Evolutionary conservation across 805 yeast genomes (phyloP), one percentile per base, ranked within the genome.

Genomic region (Wickerhamomyces xylosicus): DNA sequence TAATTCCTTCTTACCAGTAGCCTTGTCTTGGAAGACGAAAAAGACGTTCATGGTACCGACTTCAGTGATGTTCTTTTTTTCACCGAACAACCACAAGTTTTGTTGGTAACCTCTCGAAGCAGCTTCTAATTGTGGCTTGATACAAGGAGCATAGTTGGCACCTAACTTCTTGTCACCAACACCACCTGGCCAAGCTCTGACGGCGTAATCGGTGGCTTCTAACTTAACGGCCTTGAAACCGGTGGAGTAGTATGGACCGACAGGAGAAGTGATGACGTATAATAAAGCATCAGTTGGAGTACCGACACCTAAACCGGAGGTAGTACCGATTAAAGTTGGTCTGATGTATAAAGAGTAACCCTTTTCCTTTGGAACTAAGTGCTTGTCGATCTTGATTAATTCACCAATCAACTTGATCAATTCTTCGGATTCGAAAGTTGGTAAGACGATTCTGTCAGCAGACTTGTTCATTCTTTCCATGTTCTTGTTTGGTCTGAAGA

Each of bases 121-220:
- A 37, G 97, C 96, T 65, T 85, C 81, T 52, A 74, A 68, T 66
- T 86, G 96, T 25, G 97, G 97, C 58, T 74, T 71, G 54, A 89
- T 77, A 61, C 96, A 85, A 46, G 97, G 97, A 34, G 97, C 98
- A 58, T 90, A 90, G 71, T 90, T 90, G 45, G 95, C 97, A 63
- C 98, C 98, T 54, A 90, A 76, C 66, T 90, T 90, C 63, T 77
- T 81, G 75, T 90, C 83, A 64, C 98, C 98, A 52, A 79, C 87
- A 62, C 97, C 98, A 56, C 95, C 95, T 58, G 97, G 97, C 97
- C 97, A 90, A 22, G 98, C 97, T 69, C 98, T 84, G 27, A 89
- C 89, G 37, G 95, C 95, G 52, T 85, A 79, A 58, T 86, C 95
- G 28, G 96, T 89, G 49, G 97, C 97, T 66, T 90, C 96, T 47